Base-by-base conservation (phyloP, 306 rosid genomes). In the Prosopis cineraria region DNA sequence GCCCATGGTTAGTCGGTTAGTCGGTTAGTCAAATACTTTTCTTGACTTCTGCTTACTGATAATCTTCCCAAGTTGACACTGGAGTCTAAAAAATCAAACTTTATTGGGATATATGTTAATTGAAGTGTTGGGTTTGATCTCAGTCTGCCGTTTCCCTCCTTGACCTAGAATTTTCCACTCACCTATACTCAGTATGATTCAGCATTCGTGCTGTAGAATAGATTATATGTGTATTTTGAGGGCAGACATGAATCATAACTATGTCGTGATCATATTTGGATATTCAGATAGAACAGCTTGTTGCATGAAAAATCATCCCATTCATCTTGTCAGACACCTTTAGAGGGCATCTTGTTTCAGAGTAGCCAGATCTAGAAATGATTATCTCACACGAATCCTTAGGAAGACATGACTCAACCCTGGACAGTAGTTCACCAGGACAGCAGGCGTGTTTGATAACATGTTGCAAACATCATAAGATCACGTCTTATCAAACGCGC, bases 241-340 rank as follows among this genome's bases (percentile, higher is more conserved):
- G n/a, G n/a, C n/a, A n/a, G n/a, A n/a, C n/a, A n/a, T n/a, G 64
- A 63, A 33, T 19, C 68, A 63, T 63, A 16, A 34, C 41, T 33
- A 63, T 63, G 27, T 16, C 34, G 20, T 30, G 24, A 63, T 22
- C 5, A 19, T 48, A 34, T 48, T 48, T 48, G 37, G 56, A 47
- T 29, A 52, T 63, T 48, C 31, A 37, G 22, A 60, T 19, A 56
- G 31, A 48, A 25, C 48, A 53, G 33, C 41, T 41, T 80, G 39
- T 79, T 79, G 60, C 73, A 53, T 73, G 79, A 65, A 60, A 73
- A 41, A 10, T 36, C 30, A 31, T 33, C 25, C 24, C 22, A 74
- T 19, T 62, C 9, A 11, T 34, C 41, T 8, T 64, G 41, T 73
- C 39, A 43, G 33, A 8, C 14, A 70, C 34, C 37, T 40, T 41